Evolutionary conservation across 257 asterid genomes (phyloP), one percentile per base, ranked within the genome.

Genomic region (Primulina eburnea): DNA sequence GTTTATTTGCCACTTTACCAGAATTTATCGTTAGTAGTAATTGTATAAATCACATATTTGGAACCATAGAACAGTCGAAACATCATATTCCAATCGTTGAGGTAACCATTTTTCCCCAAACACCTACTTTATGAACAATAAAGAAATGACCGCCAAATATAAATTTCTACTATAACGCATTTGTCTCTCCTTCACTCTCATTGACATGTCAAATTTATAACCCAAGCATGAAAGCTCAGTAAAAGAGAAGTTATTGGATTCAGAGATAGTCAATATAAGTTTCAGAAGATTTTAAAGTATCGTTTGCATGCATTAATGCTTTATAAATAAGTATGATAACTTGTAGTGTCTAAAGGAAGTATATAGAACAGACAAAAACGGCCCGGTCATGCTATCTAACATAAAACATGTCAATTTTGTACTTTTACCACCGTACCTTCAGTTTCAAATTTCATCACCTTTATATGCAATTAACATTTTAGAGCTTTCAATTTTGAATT

Each of bases 141-240:
- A 33, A 12, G 6, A 16, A 35, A 52, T 18, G 56, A 10, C 33
- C 5, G 43, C 43, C 26, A 33, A 9, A 68, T 53, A 33, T 69
- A 69, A 43, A 47, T 24, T 26, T 61, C 16, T 26, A 28, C 10
- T 47, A n/a, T 18, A 34, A 71, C 26, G 64, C 62, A 61, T 62
- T 62, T 50, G 33, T 47, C 57, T 43, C 40, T 50, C 56, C 16
- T 66, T 72, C 10, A 62, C 62, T 65, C 58, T 50, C 16, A 37
- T 53, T 52, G 16, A 34, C 60, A 55, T 50, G 34, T 60, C 58
- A 61, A 20, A 67, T 34, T 68, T 30, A 47, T 50, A 60, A 60
- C 26, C 28, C 61, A 61, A 29, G 26, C 55, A 29, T 16, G 37
- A 57, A 38, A 26, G 50, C 40, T 35, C 37, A 8, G 32, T 20